Conservation (phyloP, 2,329 filamentous ascomycete species). For the Phialophora expanda region DNA sequence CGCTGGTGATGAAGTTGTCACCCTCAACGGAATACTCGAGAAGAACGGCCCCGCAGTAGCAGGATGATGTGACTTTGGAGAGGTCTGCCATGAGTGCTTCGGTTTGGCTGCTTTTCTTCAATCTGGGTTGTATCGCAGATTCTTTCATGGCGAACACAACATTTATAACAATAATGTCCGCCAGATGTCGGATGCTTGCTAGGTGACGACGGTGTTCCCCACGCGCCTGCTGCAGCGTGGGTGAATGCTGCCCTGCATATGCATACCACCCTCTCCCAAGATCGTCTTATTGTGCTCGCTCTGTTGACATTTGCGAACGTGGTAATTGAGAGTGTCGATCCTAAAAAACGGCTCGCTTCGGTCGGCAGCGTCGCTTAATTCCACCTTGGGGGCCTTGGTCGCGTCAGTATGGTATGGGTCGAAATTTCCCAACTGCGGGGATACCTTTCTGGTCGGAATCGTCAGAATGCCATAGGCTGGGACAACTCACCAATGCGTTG, state of each 20-base stretch:
- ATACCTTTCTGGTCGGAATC: neutral
- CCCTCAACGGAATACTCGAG: slow-evolving; percentile 12
- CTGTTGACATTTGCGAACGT: neutral
- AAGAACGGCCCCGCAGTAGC: slow-evolving; percentile 12
- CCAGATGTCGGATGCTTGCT: too few species aligned
- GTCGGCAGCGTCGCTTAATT: neutral
- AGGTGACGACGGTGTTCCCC: too few species aligned
- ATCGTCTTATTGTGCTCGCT: neutral
- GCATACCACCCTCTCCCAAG: too few species aligned
- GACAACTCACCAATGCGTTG: neutral
- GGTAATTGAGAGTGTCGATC: neutral
- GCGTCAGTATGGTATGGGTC: neutral
- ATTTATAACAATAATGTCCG: too few species aligned
- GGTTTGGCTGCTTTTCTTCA: neutral
- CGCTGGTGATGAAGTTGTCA: slow-evolving; percentile 10
- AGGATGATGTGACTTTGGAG: slow-evolving; percentile 13
- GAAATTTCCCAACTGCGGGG: neutral
- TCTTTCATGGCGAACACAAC: too few species aligned
- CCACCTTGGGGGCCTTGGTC: neutral
- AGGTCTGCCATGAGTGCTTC: slow-evolving; percentile 4
- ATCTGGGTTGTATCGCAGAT: neutral
- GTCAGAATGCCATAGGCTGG: neutral
- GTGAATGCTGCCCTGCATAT: too few species aligned
- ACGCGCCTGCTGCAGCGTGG: too few species aligned
- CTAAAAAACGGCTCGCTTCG: neutral